Percentiles rank a stretch among this genome's conserved stretches.
Conservation (phyloP, 371 early-diverging fungal species). For the Chytridium lagenaria region DNA sequence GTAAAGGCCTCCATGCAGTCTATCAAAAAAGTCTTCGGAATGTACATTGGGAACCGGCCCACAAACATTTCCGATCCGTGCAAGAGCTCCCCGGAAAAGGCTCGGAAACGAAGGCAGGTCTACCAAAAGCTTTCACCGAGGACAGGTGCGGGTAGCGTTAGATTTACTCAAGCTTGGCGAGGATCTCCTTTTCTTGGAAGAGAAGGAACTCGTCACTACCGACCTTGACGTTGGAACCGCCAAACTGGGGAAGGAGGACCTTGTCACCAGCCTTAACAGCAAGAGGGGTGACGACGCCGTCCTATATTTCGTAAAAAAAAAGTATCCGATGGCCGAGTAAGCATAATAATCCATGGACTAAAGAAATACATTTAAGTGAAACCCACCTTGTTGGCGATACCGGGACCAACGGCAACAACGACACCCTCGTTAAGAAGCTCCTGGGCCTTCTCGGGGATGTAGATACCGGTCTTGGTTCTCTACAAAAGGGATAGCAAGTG, state of each 20-base stretch:
- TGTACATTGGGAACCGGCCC: no score
- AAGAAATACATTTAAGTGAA: no score
- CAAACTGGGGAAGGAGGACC: slow-evolving; percentile 93
- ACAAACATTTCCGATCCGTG: no score
- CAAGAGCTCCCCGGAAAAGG: no score
- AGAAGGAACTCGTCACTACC: slow-evolving; percentile 72
- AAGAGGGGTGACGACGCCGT: slow-evolving; percentile 82
- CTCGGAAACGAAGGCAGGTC: no score
- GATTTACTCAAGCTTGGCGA: slow-evolving; percentile 74
- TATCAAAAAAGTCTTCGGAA: no score
- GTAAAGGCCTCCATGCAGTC: no score
- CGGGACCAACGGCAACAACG: slow-evolving; percentile 95
- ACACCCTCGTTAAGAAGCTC: slow-evolving; percentile 92
- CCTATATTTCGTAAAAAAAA: no score
- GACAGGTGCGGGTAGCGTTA: no score
- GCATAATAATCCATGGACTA: neutral
- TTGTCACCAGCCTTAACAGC: slow-evolving; percentile 90
- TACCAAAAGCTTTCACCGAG: no score
- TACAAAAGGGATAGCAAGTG: no score
- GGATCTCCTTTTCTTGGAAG: slow-evolving; percentile 83
- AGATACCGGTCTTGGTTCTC: slow-evolving; percentile 95
- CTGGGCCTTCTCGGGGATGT: slow-evolving; percentile 97
- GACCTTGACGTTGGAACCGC: slow-evolving; percentile 92
- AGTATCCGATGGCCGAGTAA: no score
- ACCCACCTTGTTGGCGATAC: slow-evolving; percentile 75